Percentiles rank a stretch among this genome's conserved stretches.
Conservation (phyloP, 805 yeast genomes). For the Wickerhamiella shivajii region DNA sequence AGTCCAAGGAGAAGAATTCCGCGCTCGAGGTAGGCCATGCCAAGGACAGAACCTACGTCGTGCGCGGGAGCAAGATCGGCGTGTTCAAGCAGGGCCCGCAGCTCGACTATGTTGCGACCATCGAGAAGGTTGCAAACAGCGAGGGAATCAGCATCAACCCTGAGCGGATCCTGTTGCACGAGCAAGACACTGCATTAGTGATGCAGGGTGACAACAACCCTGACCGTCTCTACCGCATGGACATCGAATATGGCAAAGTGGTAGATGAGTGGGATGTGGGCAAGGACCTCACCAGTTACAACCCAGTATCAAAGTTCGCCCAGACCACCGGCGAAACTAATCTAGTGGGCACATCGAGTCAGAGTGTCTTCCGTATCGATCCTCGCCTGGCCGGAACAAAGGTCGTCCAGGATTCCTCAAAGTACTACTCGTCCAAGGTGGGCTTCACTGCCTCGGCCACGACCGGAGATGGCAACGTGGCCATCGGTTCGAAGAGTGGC, state of each 20-base stretch:
- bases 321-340: slow-evolving; percentile 64
- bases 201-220: slow-evolving; percentile 38
- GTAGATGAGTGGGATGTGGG: slow-evolving; percentile 63
- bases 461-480: slow-evolving; percentile 59
- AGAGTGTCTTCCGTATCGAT: slow-evolving; percentile 60
- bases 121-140: slow-evolving; percentile 40
- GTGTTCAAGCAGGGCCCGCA: slow-evolving; percentile 49
- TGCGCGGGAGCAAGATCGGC: slow-evolving; percentile 66
- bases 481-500: slow-evolving; percentile 63
- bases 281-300: slow-evolving; percentile 36
- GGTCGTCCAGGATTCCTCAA: slow-evolving; percentile 41
- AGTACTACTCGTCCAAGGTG: slow-evolving; percentile 40
- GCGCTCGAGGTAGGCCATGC: slow-evolving; percentile 56
- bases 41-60: slow-evolving; percentile 62
- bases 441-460: slow-evolving; percentile 48
- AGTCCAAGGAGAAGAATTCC: slow-evolving; percentile 35
- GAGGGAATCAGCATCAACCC: slow-evolving; percentile 42
- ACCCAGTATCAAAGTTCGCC: slow-evolving; percentile 59
- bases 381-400: slow-evolving; percentile 52
- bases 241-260: slow-evolving; percentile 60
- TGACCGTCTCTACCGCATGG: slow-evolving; percentile 52
- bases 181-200: slow-evolving; percentile 54
- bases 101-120: slow-evolving; percentile 52
- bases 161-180: slow-evolving; percentile 56
- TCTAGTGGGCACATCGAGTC: slow-evolving; percentile 51